phyloP scores from a whole-genome alignment of 257 asterid genomes.

The Plantago major region DNA sequence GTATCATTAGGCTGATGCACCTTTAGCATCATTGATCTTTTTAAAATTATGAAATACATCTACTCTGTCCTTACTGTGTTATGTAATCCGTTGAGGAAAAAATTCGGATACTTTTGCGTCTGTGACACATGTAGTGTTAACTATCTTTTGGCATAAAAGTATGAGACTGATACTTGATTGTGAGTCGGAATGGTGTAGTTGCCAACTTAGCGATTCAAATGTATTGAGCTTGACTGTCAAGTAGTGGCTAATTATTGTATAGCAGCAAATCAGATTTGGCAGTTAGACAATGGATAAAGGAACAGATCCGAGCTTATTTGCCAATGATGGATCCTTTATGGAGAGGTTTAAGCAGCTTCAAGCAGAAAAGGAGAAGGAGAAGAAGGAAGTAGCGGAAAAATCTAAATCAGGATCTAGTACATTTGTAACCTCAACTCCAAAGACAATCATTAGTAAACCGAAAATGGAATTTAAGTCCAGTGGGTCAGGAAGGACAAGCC shows the following conservation, averaged over 20 bases:
- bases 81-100: too few relatives aligned
- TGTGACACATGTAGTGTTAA: neutral
- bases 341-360: conserved; percentile 95
- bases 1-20: neutral
- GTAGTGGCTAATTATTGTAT: conserved; percentile 43
- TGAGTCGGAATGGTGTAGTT: conserved; percentile 16
- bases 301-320: conserved; percentile 57
- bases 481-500: conserved; percentile 34
- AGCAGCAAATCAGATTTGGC: conserved; percentile 36
- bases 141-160: conserved; percentile 1
- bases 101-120: too few relatives aligned
- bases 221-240: conserved; percentile 69
- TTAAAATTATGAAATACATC: too few relatives aligned
- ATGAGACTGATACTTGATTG: conserved; percentile 18
- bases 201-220: conserved; percentile 37
- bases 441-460: conserved; percentile 54
- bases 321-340: conserved; percentile 94
- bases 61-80: too few relatives aligned
- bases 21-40: too few relatives aligned
- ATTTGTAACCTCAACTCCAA: conserved; percentile 51
- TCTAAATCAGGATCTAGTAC: conserved; percentile 39
- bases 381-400: conserved; percentile 22
- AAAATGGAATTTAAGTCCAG: conserved; percentile 39
- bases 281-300: conserved; percentile 65
- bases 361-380: conserved; percentile 59